Base-by-base conservation (phyloP, 225 moss, liverwort and hornwort genomes). In the Antitrichia curtipendula region DNA sequence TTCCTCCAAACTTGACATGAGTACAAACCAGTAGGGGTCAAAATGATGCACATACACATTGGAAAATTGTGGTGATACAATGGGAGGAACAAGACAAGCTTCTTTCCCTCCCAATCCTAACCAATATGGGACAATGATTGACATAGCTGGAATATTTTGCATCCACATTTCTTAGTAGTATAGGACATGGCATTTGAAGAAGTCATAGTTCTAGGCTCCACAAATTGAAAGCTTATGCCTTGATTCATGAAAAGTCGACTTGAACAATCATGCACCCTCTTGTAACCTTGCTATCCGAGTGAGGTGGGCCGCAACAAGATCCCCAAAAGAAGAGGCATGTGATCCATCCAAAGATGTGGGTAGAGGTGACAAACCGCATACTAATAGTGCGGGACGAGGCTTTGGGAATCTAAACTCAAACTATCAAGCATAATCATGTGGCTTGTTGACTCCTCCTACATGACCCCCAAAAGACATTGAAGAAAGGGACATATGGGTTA, bases 361-460 rank as follows among this genome's bases (percentile, higher is more conserved):
- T 28, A 72, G 80, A 25, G 52, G 65, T 89, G 91, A 88, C 80
- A 85, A 88, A 88, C n/a, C n/a, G n/a, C n/a, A n/a, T n/a, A n/a
- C n/a, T n/a, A n/a, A n/a, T n/a, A n/a, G n/a, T n/a, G n/a, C n/a
- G n/a, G 19, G 61, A 12, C 7, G 61, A 21, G 16, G 87, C 87
- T 5, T 86, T 47, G 91, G 90, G 80, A 91, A 86, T 79, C 79
- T 4, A 38, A 77, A 74, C 12, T 50, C 60, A 45, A 13, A 22
- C 20, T 80, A 83, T 74, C 60, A 16, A 90, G 86, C 82, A 69
- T 61, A 61, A 83, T 91, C 90, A 86, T 91, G 91, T 91, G 88
- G 83, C 91, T 90, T 88, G 75, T 91, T 31, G 65, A 61, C 2
- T 47, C 80, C 85, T 80, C 86, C 88, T 90, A 91, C 88, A 88